Evolutionary conservation across 495 filamentous ascomycete species (phyloP).

Genomic region (Podospora conica): DNA sequence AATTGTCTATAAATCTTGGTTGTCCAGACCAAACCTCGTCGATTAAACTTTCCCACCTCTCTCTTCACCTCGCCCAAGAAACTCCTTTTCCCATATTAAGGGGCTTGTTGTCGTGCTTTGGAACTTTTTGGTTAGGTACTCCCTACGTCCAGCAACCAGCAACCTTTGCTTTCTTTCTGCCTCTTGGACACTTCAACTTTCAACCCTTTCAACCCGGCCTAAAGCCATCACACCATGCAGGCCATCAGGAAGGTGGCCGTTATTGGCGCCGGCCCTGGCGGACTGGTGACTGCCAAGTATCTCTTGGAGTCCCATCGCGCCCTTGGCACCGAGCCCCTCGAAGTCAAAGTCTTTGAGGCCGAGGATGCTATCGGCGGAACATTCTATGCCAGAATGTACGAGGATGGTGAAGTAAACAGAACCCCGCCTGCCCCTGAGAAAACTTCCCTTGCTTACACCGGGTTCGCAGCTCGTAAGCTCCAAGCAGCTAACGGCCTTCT

Average conservation of each 20-base stretch:
- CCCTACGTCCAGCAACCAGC: too few relatives aligned
- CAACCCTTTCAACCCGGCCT: not conserved
- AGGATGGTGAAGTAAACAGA: constrained; percentile 28
- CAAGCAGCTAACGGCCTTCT: constrained; percentile 37
- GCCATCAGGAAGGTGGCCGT: constrained; percentile 30
- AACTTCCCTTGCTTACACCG: not conserved
- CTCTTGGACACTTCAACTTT: not conserved
- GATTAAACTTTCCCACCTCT: not conserved
- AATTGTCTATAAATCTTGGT: not conserved
- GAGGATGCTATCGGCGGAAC: constrained; percentile 26
- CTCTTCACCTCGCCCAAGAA: not conserved
- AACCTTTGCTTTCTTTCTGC: too few relatives aligned
- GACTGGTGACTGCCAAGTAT: constrained; percentile 42
- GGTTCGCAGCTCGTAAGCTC: constrained; percentile 34
- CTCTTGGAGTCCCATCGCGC: constrained; percentile 29
- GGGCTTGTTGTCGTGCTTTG: not conserved
- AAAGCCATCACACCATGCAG: not conserved
- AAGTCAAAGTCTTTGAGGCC: constrained; percentile 26
- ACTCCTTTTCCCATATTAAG: not conserved
- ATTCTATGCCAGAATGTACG: constrained; percentile 30
- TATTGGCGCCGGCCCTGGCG: constrained; percentile 42
- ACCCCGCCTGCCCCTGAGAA: not conserved
- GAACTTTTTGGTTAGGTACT: not conserved
- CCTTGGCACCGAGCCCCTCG: constrained; percentile 29
- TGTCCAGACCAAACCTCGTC: not conserved